Base-by-base conservation (phyloP, 306 rosid species). In the Prunus davidiana region DNA sequence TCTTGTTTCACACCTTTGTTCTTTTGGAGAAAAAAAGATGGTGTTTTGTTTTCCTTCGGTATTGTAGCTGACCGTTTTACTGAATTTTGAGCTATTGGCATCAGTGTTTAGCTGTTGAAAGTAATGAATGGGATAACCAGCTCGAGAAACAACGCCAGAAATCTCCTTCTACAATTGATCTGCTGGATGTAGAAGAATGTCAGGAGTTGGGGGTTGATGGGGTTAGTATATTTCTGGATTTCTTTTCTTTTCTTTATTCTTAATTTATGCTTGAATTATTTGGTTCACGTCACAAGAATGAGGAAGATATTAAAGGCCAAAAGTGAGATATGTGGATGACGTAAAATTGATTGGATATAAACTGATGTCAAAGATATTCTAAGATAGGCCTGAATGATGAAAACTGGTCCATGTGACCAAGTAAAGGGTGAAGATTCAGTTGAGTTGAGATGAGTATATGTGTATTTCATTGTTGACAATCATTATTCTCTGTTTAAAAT, bases 101-200 rank as follows among this genome's bases (percentile, higher is more conserved):
- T 66, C 90, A 90, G 96, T 63, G 87, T 61, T 43, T 88, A 72
- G 73, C 69, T 73, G 80, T 90, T 78, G 80, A 58, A 60, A 74
- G 47, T 27, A 15, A 6, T 14, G 86, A 90, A 56, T 88, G 93
- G 96, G 69, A 83, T 2, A 28, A 14, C 62, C 87, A 62, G 68
- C 80, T 84, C 20, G 78, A 74, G 2, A 87, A 77, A 81, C 69
- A 54, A 73, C 86, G 74, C 55, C 87, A 72, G 66, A 83, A 86
- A 71, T 77, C 83, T 77, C 85, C 87, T 73, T 77, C 87, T 65
- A 47, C 64, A 38, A 64, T 81, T 60, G 84, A 73, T n/a, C 38
- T 85, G 50, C 84, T 77, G 8, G 51, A 76, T 80, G 69, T 56
- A 76, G 57, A 73, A 34, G 80, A 77, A 58, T 64, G 80, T 65